phyloP scores from a whole-genome alignment of 352 stramenopile species.

The Globisporangium lucens region DNA sequence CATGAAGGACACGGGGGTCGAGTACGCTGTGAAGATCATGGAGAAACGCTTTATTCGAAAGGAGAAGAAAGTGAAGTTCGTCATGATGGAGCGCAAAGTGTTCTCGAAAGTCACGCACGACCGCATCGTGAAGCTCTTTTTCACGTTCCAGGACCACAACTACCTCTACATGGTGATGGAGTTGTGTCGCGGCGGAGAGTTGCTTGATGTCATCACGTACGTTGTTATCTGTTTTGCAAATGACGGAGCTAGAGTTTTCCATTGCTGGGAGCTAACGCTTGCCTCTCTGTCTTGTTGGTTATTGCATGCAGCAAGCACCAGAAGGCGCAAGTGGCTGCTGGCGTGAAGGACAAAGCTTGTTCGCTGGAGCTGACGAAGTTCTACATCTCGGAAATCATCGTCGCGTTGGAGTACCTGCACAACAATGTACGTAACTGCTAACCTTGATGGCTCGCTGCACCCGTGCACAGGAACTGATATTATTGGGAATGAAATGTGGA shows the following conservation, averaged over 20 bases:
- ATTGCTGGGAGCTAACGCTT: background rate
- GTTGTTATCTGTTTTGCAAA: constrained; percentile 9
- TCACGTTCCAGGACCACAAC: constrained; percentile 88
- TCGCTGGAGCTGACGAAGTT: constrained; percentile 87
- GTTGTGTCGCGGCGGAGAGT: constrained; percentile 78
- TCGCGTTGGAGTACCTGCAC: constrained; percentile 94
- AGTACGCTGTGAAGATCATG: constrained; percentile 93
- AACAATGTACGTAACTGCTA: constrained; percentile 40
- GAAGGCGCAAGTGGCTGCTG: constrained; percentile 55
- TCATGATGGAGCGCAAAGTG: constrained; percentile 91
- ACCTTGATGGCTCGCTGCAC: background rate
- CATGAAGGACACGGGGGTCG: constrained; percentile 84
- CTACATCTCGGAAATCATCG: constrained; percentile 93
- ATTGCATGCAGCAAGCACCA: constrained; percentile 66
- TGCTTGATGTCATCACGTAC: constrained; percentile 87
- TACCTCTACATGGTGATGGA: constrained; percentile 92
- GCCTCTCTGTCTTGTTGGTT: background rate
- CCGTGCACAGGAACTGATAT: background rate
- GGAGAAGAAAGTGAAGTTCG: constrained; percentile 91
- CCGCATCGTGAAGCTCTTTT: constrained; percentile 89
- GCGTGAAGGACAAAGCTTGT: constrained; percentile 63
- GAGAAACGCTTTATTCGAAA: constrained; percentile 90
- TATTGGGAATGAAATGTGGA: background rate
- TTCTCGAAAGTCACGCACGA: constrained; percentile 88
- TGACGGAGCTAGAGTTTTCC: no score